phyloP scores from a whole-genome alignment of 2,329 filamentous ascomycete genomes.

The Didymella exigua region DNA sequence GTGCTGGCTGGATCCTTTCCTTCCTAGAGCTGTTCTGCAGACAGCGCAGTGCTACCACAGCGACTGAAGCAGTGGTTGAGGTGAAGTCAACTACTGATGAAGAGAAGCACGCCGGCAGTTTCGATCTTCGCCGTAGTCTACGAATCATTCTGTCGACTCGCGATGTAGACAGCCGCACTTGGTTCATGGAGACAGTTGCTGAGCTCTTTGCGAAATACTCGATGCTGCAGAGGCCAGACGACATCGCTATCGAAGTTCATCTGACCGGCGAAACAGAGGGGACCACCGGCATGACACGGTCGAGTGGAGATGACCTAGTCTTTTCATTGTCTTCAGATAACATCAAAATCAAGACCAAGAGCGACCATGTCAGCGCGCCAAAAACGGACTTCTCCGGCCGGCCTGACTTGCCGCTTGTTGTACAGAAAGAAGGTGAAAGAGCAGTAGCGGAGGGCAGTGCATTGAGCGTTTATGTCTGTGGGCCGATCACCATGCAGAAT shows the following conservation, averaged over 20 bases:
- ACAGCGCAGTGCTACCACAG: neutral
- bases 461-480: conserved; percentile 51
- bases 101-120: neutral
- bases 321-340: neutral
- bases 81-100: neutral
- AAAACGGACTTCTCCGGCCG: neutral
- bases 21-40: conserved; percentile 50
- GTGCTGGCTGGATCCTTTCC: conserved; percentile 59
- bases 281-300: neutral
- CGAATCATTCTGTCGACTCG: conserved; percentile 1
- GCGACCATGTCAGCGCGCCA: neutral
- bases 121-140: neutral
- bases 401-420: neutral
- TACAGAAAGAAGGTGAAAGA: neutral
- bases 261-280: neutral
- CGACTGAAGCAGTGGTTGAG: no score
- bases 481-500: conserved; percentile 54
- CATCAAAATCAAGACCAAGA: neutral
- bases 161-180: neutral
- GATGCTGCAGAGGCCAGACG: neutral
- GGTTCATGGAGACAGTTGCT: neutral
- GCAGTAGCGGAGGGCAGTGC: conserved; percentile 2
- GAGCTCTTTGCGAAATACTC: neutral
- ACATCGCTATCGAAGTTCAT: neutral
- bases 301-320: neutral